Conservation (phyloP, 805 yeast species). For the Ogataea paraovalis region DNA sequence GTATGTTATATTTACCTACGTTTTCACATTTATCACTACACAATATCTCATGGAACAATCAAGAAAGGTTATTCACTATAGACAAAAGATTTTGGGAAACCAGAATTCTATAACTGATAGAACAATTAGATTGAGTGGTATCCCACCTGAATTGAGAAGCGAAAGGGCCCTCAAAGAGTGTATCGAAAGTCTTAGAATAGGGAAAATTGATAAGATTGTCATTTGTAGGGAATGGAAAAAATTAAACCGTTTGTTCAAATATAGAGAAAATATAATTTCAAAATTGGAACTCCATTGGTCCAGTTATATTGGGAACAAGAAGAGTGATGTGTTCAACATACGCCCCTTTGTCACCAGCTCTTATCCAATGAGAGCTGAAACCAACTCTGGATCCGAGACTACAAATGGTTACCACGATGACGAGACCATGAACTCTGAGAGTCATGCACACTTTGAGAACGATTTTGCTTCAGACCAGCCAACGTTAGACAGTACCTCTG, state of each 20-base stretch:
- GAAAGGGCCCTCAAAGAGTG: constrained; percentile 68
- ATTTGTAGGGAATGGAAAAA: constrained; percentile 86
- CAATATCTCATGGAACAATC: constrained; percentile 66
- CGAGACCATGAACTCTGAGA: constrained; percentile 1
- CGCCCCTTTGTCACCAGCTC: constrained; percentile 26
- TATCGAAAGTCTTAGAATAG: constrained; percentile 74
- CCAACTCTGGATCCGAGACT: constrained; percentile 1
- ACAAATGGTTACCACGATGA: constrained; percentile 18
- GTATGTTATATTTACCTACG: constrained; percentile 81
- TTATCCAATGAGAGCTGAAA: constrained; percentile 19
- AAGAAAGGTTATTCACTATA: constrained; percentile 62
- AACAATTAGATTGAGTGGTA: constrained; percentile 83
- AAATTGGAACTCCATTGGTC: constrained; percentile 73
- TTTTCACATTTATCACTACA: constrained; percentile 69
- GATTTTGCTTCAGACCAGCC: constrained; percentile 1
- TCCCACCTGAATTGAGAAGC: constrained; percentile 75
- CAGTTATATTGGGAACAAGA: constrained; percentile 48
- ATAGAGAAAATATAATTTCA: constrained; percentile 49
- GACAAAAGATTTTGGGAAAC: constrained; percentile 78
- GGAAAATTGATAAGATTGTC: constrained; percentile 70
- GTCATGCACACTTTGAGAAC: neutral
- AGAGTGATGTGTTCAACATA: constrained; percentile 19
- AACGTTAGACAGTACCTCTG: constrained; percentile 14
- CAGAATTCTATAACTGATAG: constrained; percentile 90
- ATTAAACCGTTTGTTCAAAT: constrained; percentile 60